Evolutionary conservation across 352 stramenopile genomes (phyloP), one percentile per base, ranked within the genome.

Genomic region (Phytophthora idaei): DNA sequence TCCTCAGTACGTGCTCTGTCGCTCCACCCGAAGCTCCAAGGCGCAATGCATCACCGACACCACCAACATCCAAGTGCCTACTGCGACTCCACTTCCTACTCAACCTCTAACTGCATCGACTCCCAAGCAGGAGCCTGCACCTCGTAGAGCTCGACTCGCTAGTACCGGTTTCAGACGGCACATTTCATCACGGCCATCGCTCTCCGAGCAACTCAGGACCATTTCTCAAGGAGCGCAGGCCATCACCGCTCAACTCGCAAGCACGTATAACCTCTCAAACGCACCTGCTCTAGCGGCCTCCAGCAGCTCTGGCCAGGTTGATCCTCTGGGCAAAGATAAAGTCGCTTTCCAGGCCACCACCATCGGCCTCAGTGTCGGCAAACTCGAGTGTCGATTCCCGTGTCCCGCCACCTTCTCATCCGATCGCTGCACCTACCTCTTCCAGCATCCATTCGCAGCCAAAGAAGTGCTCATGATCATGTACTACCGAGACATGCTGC

Each of bases 401-500:
- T 90, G 84, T 34, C 81, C 84, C 5, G 78, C 77, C 3, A 72
- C 67, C 10, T 92, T 92, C 49, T 49, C 61, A 4, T 56, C 42
- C 2, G 80, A 89, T 49, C 81, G 75, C 14, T 92, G 84, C 61
- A 70, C 71, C 9, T 92, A 88, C 64, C 44, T 92, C 42, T 92
- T 90, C 39, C 84, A 90, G 67, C 82, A 92, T n/a, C 80, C 84
- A 21, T 90, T 87, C 25, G 74, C 80, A 46, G 37, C 80, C 39
- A 88, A 87, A 31, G 82, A 90, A 53, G 71, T 92, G 37, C 59
- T 82, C 11, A 92, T 92, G 81, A 53, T 90, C 62, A 92, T 90
- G 80, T 90, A 80, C 73, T 89, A 90, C 64, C 81, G 77, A 34
- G 80, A 92, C 49, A 90, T 92, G 82, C 42, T 67, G 51, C 69